These are phyloP conservation scores for Sporobolomyces roseus DNA, from an alignment of 768 basidiomycete species.

Conservation along the genomic window DNA sequence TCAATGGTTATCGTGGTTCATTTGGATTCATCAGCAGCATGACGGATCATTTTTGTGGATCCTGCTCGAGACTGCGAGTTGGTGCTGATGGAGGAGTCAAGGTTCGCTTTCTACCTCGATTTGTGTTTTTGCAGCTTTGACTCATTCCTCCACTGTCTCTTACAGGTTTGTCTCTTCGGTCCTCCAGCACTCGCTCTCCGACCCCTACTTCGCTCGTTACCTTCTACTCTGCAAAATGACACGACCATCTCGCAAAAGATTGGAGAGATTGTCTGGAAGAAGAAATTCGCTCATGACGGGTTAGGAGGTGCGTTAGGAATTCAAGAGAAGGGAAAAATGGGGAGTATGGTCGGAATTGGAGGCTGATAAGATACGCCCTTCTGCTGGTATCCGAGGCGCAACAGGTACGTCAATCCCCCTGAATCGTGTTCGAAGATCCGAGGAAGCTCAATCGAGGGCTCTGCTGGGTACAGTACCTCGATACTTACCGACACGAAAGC, in stretches of 20 bases:
- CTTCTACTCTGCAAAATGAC: slow-evolving; percentile 53
- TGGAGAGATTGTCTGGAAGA: slow-evolving; percentile 23
- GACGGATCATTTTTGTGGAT: slow-evolving; percentile 86
- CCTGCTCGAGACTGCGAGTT: slow-evolving; percentile 75
- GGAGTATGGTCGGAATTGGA: slow-evolving; percentile 89
- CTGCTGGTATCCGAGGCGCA: not conserved
- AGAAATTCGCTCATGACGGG: slow-evolving; percentile 45
- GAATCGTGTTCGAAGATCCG: no score
- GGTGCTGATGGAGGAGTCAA: slow-evolving; percentile 91
- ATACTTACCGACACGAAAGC: no score
- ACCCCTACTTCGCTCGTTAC: slow-evolving; percentile 60
- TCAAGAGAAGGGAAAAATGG: slow-evolving; percentile 54
- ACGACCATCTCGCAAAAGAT: slow-evolving; percentile 49
- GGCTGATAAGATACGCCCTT: slow-evolving; percentile 58
- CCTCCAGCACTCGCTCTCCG: slow-evolving; percentile 76
- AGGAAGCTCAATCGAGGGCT: no score
- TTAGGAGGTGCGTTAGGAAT: slow-evolving; percentile 42
- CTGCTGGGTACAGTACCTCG: no score
- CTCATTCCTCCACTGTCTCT: not conserved
- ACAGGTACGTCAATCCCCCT: no score
- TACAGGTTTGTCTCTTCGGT: slow-evolving; percentile 80
- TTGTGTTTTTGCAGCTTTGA: slow-evolving; percentile 8
- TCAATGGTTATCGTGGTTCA: slow-evolving; percentile 66
- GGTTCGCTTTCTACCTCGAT: no score
- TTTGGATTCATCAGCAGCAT: slow-evolving; percentile 86